Evolutionary conservation across 192 early-diverging fungal species (phyloP), one percentile per base, ranked within the genome.

Genomic region (Dispira simplex): DNA sequence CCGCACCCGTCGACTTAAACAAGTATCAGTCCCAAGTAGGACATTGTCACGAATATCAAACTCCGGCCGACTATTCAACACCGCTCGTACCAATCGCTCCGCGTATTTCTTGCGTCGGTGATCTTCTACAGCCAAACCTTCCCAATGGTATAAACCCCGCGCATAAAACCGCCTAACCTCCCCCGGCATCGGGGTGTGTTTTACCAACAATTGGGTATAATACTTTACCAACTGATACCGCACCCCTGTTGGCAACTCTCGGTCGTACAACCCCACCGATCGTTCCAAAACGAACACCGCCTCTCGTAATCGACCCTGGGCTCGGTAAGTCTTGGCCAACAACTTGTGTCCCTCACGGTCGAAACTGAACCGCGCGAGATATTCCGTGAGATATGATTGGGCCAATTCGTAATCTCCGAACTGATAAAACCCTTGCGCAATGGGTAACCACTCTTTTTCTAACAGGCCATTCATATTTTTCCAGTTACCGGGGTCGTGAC

Each of bases 391-490:
- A 9, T 23, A 56, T 8, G 25, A 14, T 56, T 14, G 25, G 18
- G 20, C 16, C 28, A 28, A 25, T 21, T 21, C 23, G 25, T 56
- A 56, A 12, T 56, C 54, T 21, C 54, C 54, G 18, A 21, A 14
- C 20, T 21, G 54, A 28, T 21, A 26, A 28, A 21, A 26, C 25
- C 18, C 54, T 28, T 26, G 54, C 8, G 54, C 54, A 56, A 56
- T 56, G 54, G 54, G 54, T 28, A 56, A 28, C 54, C 54, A 56
- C 23, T 56, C 54, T 21, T 21, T 56, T 56, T 14, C 54, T 3
- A 56, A 13, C 1, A 56, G 54, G 54, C 9, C 12, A 21, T 56
- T 51, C n/a, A 51, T 39, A 6, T 6, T 6, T 39, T 39, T 1
- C 32, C 32, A 39, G 6, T 39, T 39, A 39, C 32, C 32, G 32